Base-by-base conservation (phyloP, 164 flowering plant genomes). In the Cinnamomum chago region DNA sequence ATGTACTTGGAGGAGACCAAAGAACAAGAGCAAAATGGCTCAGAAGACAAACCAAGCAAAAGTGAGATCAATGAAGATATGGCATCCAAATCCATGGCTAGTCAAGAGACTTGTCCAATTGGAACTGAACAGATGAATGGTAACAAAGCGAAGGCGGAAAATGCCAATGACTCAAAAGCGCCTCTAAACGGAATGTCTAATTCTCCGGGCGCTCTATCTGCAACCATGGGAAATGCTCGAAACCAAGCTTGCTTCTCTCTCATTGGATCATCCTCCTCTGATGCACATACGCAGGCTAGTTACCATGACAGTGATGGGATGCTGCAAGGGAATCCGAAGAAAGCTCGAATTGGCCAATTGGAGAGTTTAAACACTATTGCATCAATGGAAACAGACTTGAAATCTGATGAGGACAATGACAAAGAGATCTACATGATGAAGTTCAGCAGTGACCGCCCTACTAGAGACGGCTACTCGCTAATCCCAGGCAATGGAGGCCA, bases 1-100 rank as follows among this genome's bases (percentile, higher is more conserved):
- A 91, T 95, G 97, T 94, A 92, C 84, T 58, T 87, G 33, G 98
- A 95, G 86, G 97, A 92, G 83, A 79, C 85, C 62, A 92, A 91
- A 77, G 97, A 90, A 62, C 78, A 79, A 22, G 85, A 87, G 30
- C 73, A 71, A 7, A 58, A 58, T 62, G 22, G 66, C 11, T 58
- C 67, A 5, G 65, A 71, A 15, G 66, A 71, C 1, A 58, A 71
- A 30, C n/a, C 23, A 30, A 58, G n/a, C 60, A 55, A 55, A 14
- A 55, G 60, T 2, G 60, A 55, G 60, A 55, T 55, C n/a, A 55
- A 55, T 55, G 60, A 55, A 20, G 60, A 55, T 15, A 15, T 17
- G 60, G n/a, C 60, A 17, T 55, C 60, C 17, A 55, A 55, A 27
- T 28, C 66, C 18, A 27, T 3, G 27, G 64, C 51, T 52, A 20